A percentile compares a stretch with the other conserved stretches of the same genome.
These are phyloP conservation scores for Trypanosoma rangeli DNA, from an alignment of 208 protist species.

Conservation along the genomic window DNA sequence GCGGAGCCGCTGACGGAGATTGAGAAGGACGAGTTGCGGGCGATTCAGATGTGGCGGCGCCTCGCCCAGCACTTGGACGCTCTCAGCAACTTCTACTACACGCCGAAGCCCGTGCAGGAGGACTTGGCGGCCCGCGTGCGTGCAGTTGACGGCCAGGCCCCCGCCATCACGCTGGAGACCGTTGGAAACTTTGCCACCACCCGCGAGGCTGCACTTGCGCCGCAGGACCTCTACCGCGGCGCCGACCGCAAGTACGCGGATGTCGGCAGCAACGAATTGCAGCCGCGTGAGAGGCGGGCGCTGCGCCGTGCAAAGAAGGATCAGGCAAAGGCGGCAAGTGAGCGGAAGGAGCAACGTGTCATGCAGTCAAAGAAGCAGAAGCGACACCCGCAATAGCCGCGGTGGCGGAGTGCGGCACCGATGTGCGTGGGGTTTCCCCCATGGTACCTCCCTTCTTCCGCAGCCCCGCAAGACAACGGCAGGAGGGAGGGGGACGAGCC, in stretches of 20 bases:
- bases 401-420: not conserved
- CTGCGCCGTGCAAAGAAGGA: conserved; percentile 83
- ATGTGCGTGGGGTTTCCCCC: not conserved
- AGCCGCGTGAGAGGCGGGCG: conserved; percentile 68
- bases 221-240: conserved; percentile 85
- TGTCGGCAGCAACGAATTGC: conserved; percentile 73
- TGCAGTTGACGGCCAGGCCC: conserved; percentile 78
- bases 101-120: conserved; percentile 83
- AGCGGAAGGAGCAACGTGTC: conserved; percentile 34
- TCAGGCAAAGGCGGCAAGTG: conserved; percentile 33
- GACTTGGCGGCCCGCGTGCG: conserved; percentile 88
- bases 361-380: conserved; percentile 37
- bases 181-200: conserved; percentile 84
- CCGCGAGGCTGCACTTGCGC: conserved; percentile 75
- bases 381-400: not conserved
- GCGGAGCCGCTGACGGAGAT: conserved; percentile 88
- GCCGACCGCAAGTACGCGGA: conserved; percentile 59
- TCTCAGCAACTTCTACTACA: conserved; percentile 92
- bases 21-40: conserved; percentile 90
- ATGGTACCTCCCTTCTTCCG: not conserved
- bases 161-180: conserved; percentile 80
- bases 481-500: not conserved
- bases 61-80: conserved; percentile 89
- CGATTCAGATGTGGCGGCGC: conserved; percentile 89
- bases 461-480: not conserved